Evolutionary conservation across 1,284 basidiomycete genomes (phyloP).

Genomic region (Megacollybia platyphylla): DNA sequence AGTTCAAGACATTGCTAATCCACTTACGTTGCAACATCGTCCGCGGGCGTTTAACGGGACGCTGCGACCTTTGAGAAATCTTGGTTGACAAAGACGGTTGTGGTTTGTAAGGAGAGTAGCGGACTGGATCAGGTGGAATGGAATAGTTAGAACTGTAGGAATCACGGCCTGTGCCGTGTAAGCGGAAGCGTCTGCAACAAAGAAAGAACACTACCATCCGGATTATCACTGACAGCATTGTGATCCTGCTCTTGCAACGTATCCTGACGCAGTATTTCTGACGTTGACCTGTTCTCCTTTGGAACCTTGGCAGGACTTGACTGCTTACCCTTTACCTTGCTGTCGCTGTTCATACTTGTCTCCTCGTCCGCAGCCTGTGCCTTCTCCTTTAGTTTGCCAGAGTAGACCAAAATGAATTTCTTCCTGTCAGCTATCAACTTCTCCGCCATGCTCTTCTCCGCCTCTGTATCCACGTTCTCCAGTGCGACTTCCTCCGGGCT

Average conservation of each 20-base stretch:
- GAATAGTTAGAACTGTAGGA: not conserved
- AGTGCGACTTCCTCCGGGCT: constrained; percentile 32
- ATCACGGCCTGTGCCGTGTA: not conserved
- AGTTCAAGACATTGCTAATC: constrained; percentile 1
- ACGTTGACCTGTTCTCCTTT: not conserved
- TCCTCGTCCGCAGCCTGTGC: constrained; percentile 11
- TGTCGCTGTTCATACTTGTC: constrained; percentile 6
- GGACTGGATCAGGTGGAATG: not conserved
- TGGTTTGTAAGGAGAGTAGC: constrained; percentile 7
- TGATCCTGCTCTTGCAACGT: not conserved
- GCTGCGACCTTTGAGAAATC: not conserved
- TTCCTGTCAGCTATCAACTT: constrained; percentile 24
- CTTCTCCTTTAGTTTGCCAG: constrained; percentile 20
- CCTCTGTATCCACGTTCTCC: constrained; percentile 34
- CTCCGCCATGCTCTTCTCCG: constrained; percentile 22
- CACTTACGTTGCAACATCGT: constrained; percentile 41
- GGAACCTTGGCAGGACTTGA: not conserved
- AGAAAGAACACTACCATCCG: no score
- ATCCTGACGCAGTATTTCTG: not conserved
- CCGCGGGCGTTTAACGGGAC: constrained; percentile 12
- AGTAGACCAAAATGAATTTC: constrained; percentile 23
- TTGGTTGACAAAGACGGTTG: not conserved
- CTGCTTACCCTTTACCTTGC: constrained; percentile 4
- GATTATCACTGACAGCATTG: no score
- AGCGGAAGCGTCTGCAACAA: no score